These are phyloP conservation scores for Pistacia vera DNA, from an alignment of 345 rosid species.

Conservation along the genomic window DNA sequence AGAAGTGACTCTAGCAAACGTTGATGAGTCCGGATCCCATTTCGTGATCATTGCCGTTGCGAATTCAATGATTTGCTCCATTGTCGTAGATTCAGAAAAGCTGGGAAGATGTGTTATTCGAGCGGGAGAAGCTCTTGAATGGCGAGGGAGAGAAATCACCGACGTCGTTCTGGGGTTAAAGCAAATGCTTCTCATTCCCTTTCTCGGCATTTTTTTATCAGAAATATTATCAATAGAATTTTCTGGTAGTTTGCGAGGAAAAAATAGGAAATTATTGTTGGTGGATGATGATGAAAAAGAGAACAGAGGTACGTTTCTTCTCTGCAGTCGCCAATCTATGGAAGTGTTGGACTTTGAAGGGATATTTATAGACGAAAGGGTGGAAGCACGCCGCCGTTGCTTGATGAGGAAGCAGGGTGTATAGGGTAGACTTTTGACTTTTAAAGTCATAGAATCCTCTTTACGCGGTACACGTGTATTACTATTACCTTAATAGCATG, in stretches of 20 bases:
- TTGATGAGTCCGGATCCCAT: conserved; percentile 52
- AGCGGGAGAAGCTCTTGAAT: not conserved
- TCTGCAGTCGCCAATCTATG: not conserved
- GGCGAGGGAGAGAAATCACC: conserved; percentile 19
- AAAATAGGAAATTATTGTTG: not conserved
- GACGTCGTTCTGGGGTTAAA: conserved; percentile 34
- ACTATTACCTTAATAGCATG: too few species aligned
- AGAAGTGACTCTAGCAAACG: conserved; percentile 42
- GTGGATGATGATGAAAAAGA: conserved; percentile 35
- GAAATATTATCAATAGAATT: not conserved
- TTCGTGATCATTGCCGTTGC: conserved; percentile 49
- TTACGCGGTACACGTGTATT: conserved; percentile 9
- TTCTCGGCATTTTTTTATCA: conserved; percentile 19
- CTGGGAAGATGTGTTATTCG: conserved; percentile 24
- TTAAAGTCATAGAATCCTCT: not conserved
- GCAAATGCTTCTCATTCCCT: conserved; percentile 42
- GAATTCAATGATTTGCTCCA: conserved; percentile 38
- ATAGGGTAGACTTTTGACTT: not conserved
- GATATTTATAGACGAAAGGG: conserved; percentile 8
- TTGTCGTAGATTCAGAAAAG: conserved; percentile 18
- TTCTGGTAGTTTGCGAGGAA: not conserved
- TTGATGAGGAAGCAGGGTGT: too few species aligned
- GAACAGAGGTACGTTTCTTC: not conserved
- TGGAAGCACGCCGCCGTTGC: not conserved
- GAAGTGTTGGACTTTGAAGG: not conserved